These are phyloP conservation scores for Pythium coloratum DNA, from an alignment of 352 stramenopile species.

Conservation along the genomic window DNA sequence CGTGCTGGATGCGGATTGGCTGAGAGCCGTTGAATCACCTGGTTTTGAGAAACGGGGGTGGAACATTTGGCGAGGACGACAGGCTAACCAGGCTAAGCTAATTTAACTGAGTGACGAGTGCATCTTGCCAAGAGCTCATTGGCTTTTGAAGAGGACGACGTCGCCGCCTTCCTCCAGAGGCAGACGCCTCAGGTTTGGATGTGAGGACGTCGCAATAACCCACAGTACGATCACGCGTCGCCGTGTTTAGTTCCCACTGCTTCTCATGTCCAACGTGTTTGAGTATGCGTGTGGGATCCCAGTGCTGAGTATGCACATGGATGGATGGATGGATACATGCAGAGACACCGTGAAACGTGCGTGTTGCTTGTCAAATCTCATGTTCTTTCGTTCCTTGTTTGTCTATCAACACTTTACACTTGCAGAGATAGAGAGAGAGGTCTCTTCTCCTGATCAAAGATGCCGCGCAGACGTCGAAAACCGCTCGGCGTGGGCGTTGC, in stretches of 20 bases:
- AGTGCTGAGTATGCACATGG: neutral
- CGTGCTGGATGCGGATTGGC: neutral
- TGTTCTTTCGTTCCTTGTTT: neutral
- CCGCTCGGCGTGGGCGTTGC: slow-evolving; percentile 50
- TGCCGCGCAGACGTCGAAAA: slow-evolving; percentile 38
- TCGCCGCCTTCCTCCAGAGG: neutral
- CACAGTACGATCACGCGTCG: too few species aligned
- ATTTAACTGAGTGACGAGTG: neutral
- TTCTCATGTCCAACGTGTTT: neutral
- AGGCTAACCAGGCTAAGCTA: neutral
- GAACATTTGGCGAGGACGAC: neutral
- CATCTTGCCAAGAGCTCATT: neutral
- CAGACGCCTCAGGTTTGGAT: neutral
- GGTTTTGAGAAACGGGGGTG: neutral
- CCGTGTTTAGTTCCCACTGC: neutral
- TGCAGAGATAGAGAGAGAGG: too few species aligned
- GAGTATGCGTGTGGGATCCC: too few species aligned
- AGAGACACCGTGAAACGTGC: too few species aligned
- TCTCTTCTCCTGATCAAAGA: slow-evolving; percentile 3
- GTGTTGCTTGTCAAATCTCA: neutral
- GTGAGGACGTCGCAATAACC: too few species aligned
- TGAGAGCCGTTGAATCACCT: neutral
- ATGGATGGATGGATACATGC: too few species aligned
- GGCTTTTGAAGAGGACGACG: neutral
- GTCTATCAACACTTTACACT: neutral